Base-by-base conservation (phyloP, 495 filamentous ascomycete species). In the Penicillium canescens region DNA sequence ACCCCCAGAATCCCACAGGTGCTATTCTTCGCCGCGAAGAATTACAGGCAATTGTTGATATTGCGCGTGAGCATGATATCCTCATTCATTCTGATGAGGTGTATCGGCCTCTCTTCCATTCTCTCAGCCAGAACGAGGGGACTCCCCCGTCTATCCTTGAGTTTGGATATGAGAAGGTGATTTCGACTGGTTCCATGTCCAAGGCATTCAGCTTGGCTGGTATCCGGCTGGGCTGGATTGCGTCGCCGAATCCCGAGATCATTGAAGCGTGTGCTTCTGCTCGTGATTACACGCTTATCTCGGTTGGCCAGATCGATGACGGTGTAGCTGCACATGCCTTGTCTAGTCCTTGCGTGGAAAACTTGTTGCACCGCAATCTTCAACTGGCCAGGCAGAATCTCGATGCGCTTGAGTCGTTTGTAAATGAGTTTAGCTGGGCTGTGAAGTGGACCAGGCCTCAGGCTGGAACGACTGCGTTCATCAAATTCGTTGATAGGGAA, bases 1-100 rank as follows among this genome's bases (percentile, higher is more conserved):
- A 96, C 51, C 91, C 92, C 0, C 89, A 95, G 67, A 96, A 96
- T 62, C 91, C 92, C 3, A 92, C 88, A 3, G 90, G 92, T 13
- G 81, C 86, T 23, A 81, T 87, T 21, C 83, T 88, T 43, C 79
- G 83, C 2, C 80, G 73, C 40, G 58, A 77, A 0, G 76, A 78
- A 6, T 72, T 95, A 1, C 62, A 81, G 14, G 57, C 75, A 4
- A 82, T 94, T 42, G 77, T 92, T 31, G 73, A 82, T 10, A 67
- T 93, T 38, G 89, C 90, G 3, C 68, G 71, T 12, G 61, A 74
- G 31, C 74, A 80, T 38, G 74, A 80, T 40, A 87, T 93, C 50
- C 82, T 77, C 28, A 72, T 96, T 24, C 75, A 91, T 49, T 80
- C 82, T 2, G 92, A 96, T 62, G 91, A 96, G 70, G 92, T 94